Conservation (phyloP, 202 grass and related monocot species). For the Sporobolus alterniflorus region DNA sequence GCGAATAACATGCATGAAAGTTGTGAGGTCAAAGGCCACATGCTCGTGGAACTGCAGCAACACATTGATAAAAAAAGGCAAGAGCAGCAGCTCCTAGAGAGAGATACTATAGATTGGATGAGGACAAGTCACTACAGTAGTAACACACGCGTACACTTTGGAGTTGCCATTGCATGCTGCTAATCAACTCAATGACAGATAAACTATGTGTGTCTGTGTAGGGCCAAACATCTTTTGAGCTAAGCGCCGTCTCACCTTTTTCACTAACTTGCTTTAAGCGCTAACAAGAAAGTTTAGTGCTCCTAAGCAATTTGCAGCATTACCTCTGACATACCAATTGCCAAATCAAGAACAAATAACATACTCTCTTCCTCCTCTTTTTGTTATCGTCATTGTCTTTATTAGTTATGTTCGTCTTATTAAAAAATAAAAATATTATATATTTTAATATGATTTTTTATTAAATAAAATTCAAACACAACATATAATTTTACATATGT, state of each 20-base stretch:
- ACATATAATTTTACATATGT: too few species aligned
- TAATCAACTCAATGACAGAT: constrained; percentile 51
- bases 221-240: constrained; percentile 29
- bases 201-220: neutral
- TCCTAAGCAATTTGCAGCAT: constrained; percentile 8
- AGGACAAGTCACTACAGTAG: constrained; percentile 51
- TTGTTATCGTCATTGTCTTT: too few species aligned
- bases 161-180: constrained; percentile 28
- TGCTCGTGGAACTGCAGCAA: constrained; percentile 39
- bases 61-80: constrained; percentile 60
- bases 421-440: too few species aligned
- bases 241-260: constrained; percentile 9
- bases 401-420: too few species aligned
- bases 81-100: constrained; percentile 32
- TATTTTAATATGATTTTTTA: too few species aligned
- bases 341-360: neutral
- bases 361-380: too few species aligned
- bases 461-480: too few species aligned
- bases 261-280: neutral
- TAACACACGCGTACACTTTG: neutral
- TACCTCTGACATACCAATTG: neutral
- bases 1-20: too few species aligned
- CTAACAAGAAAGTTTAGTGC: neutral
- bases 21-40: neutral
- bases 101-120: constrained; percentile 30